Conservation (phyloP, 2,329 filamentous ascomycete species). For the Aureobasidium sp. region DNA sequence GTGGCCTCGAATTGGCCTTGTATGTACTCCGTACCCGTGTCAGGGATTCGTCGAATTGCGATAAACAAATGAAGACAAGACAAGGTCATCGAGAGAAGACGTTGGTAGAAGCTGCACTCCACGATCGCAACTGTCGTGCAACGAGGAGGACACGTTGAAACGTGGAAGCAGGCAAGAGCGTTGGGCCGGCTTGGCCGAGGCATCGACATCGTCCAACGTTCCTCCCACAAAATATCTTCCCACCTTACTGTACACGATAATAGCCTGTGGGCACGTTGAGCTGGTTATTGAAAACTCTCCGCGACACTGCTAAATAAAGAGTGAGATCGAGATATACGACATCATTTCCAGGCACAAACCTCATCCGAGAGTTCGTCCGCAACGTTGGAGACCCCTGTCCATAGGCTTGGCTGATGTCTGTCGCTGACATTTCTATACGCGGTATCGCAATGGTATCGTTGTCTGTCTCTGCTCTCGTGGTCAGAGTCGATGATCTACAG, state of each 20-base stretch:
- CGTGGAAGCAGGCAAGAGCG: background rate
- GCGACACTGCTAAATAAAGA: constrained; percentile 3
- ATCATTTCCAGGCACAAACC: background rate
- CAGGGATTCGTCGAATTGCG: background rate
- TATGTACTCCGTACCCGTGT: no score
- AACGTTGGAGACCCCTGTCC: background rate
- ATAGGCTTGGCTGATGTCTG: background rate
- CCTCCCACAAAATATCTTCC: background rate
- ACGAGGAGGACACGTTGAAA: constrained; percentile 8
- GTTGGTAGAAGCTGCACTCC: background rate
- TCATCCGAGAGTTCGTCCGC: background rate
- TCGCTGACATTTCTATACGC: no score
- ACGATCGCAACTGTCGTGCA: background rate
- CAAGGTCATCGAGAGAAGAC: background rate
- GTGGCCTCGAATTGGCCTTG: background rate
- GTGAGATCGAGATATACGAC: background rate
- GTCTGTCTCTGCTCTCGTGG: no score
- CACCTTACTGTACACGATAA: background rate
- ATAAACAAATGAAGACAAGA: background rate
- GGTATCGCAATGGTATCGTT: no score
- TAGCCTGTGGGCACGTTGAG: background rate
- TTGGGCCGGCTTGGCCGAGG: constrained; percentile 10
- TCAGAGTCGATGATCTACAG: no score
- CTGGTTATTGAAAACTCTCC: constrained; percentile 1
- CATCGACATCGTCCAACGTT: background rate